Evolutionary conservation across 1,284 basidiomycete species (phyloP).

Genomic region (Termitomyces sp.): DNA sequence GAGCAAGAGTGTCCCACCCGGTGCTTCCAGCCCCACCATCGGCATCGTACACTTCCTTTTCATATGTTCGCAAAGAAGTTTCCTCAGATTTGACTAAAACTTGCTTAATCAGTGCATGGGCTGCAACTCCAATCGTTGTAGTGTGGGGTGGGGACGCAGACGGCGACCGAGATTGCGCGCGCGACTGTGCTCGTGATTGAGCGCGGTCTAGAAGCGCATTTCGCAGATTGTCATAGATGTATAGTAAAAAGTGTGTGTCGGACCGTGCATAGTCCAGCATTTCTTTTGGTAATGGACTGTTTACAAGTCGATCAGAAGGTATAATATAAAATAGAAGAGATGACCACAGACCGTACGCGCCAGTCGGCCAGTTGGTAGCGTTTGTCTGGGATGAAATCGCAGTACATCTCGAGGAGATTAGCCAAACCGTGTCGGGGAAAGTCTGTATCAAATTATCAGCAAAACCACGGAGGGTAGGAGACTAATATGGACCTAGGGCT

Average conservation of each 20-base stretch:
- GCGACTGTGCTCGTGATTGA: conserved; percentile 39
- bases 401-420: conserved; percentile 84
- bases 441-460: conserved; percentile 36
- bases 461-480: conserved; percentile 1
- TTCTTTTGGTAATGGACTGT: conserved; percentile 77
- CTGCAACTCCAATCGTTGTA: conserved; percentile 17
- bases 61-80: conserved; percentile 68
- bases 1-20: conserved; percentile 76
- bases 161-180: conserved; percentile 30
- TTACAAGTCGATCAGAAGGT: conserved; percentile 4
- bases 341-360: conserved; percentile 72
- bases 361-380: conserved; percentile 96
- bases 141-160: conserved; percentile 27
- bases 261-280: conserved; percentile 93
- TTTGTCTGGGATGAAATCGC: conserved; percentile 91
- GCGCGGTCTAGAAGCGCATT: conserved; percentile 75
- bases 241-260: conserved; percentile 93
- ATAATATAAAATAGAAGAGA: not conserved
- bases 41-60: conserved; percentile 65
- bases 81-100: conserved; percentile 68
- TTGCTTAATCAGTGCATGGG: conserved; percentile 41
- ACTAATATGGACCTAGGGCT: conserved; percentile 54
- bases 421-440: conserved; percentile 83
- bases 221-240: conserved; percentile 90
- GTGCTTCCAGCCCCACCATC: conserved; percentile 58